A percentile compares a stretch with the other conserved stretches of the same genome.
These are phyloP conservation scores for Colletotrichum acutatum DNA, from an alignment of 2,329 filamentous ascomycete genomes.

Conservation along the genomic window DNA sequence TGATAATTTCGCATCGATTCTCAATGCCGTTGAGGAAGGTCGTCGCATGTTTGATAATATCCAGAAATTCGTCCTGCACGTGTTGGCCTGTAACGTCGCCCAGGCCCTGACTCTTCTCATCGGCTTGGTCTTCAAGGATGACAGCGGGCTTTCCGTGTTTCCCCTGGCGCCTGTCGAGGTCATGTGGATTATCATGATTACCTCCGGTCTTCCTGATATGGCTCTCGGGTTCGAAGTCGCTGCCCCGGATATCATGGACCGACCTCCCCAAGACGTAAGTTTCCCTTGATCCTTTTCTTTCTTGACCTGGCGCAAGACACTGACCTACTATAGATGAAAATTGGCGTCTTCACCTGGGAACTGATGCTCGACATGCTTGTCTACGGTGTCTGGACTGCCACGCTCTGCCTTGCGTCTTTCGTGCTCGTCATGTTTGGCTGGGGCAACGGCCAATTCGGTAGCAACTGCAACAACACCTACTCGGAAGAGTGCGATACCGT, in stretches of 20 bases:
- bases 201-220: constrained; percentile 79
- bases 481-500: constrained; percentile 65
- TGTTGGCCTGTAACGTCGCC: constrained; percentile 76
- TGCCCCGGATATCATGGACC: constrained; percentile 73
- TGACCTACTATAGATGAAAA: constrained; percentile 43
- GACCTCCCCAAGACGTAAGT: constrained; percentile 73
- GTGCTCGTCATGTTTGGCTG: constrained; percentile 61
- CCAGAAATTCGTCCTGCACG: constrained; percentile 76
- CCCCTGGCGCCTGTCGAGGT: constrained; percentile 79
- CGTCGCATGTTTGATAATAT: constrained; percentile 79
- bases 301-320: background rate
- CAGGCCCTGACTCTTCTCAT: constrained; percentile 76
- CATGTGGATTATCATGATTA: constrained; percentile 84
- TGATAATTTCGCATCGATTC: constrained; percentile 78
- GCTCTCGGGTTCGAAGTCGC: constrained; percentile 78
- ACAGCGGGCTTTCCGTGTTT: constrained; percentile 72
- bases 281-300: constrained; percentile 38
- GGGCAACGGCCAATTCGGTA: constrained; percentile 65
- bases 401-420: constrained; percentile 65
- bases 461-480: constrained; percentile 69
- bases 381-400: constrained; percentile 75
- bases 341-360: constrained; percentile 73
- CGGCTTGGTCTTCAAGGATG: constrained; percentile 77
- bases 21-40: constrained; percentile 78
- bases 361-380: constrained; percentile 74